Conservation (phyloP, 1,284 basidiomycete species). For the Ustilago cynodontis region DNA sequence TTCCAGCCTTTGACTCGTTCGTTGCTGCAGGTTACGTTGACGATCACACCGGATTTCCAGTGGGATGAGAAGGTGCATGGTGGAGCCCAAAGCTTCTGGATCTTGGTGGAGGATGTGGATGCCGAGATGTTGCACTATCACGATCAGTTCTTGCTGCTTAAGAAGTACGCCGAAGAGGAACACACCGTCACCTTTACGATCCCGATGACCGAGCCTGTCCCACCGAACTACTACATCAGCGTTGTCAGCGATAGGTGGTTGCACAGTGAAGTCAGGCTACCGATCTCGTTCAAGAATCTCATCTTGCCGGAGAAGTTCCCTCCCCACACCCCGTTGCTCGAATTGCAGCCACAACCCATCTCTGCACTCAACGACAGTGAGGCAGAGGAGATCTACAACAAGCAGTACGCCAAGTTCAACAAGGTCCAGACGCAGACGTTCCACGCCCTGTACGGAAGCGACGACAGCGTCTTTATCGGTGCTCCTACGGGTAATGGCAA, state of each 20-base stretch:
- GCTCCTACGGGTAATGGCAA: slow-evolving; percentile 97
- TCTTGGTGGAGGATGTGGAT: slow-evolving; percentile 95
- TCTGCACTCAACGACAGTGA: slow-evolving; percentile 91
- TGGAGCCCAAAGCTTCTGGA: slow-evolving; percentile 84
- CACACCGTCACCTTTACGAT: slow-evolving; percentile 94
- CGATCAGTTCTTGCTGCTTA: slow-evolving; percentile 89
- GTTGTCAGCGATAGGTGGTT: slow-evolving; percentile 95
- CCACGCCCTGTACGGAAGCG: slow-evolving; percentile 94
- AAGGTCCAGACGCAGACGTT: slow-evolving; percentile 99
- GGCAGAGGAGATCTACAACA: slow-evolving; percentile 83
- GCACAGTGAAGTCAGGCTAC: slow-evolving; percentile 91
- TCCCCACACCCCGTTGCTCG: slow-evolving; percentile 88
- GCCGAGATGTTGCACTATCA: slow-evolving; percentile 95
- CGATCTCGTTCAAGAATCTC: slow-evolving; percentile 97
- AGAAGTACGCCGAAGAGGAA: slow-evolving; percentile 87
- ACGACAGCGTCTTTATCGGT: slow-evolving; percentile 95
- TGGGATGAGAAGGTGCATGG: slow-evolving; percentile 98
- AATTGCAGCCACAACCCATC: slow-evolving; percentile 89
- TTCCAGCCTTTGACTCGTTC: slow-evolving; percentile 65
- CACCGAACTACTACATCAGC: slow-evolving; percentile 97
- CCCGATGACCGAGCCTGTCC: slow-evolving; percentile 95
- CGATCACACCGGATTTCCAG: slow-evolving; percentile 91
- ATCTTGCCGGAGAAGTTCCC: slow-evolving; percentile 98
- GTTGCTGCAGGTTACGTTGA: slow-evolving; percentile 65
- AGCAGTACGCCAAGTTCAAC: slow-evolving; percentile 85